Percentiles rank a stretch among this genome's conserved stretches.
Conservation (phyloP, 306 rosid genomes). For the Carpinus fangiana region DNA sequence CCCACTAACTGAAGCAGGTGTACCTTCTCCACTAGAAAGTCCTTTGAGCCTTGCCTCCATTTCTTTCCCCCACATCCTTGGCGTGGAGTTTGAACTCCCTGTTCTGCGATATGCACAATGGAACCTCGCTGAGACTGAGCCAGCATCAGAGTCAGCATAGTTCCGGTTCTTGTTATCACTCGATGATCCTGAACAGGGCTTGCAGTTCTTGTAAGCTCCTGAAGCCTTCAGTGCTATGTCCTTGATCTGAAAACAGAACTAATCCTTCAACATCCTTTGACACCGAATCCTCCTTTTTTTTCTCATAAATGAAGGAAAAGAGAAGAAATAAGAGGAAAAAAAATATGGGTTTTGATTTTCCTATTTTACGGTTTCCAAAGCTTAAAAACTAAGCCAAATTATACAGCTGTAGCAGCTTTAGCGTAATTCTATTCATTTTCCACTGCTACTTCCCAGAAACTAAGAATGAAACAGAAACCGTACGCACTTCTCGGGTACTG, state of each 20-base stretch:
- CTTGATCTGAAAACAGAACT: conserved; percentile 68
- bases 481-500: not conserved
- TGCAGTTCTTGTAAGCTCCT: conserved; percentile 90
- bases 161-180: conserved; percentile 44
- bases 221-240: conserved; percentile 97
- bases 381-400: conserved; percentile 6
- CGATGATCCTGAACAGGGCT: conserved; percentile 86
- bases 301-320: not conserved
- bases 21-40: conserved; percentile 89
- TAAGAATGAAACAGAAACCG: conserved; percentile 6
- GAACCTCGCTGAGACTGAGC: conserved; percentile 82
- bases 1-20: conserved; percentile 91
- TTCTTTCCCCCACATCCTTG: conserved; percentile 85
- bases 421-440: not conserved
- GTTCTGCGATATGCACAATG: conserved; percentile 68
- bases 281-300: conserved; percentile 19
- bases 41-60: conserved; percentile 78
- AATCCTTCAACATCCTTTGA: conserved; percentile 1
- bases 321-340: conserved; percentile 12
- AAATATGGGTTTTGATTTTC: conserved; percentile 1
- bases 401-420: conserved; percentile 4
- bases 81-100: conserved; percentile 86
- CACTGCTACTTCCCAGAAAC: not conserved
- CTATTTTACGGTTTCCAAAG: not conserved
- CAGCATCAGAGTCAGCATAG: conserved; percentile 70